These are phyloP conservation scores for Microdochium nivale DNA, from an alignment of 2,329 filamentous ascomycete species.

Conservation along the genomic window DNA sequence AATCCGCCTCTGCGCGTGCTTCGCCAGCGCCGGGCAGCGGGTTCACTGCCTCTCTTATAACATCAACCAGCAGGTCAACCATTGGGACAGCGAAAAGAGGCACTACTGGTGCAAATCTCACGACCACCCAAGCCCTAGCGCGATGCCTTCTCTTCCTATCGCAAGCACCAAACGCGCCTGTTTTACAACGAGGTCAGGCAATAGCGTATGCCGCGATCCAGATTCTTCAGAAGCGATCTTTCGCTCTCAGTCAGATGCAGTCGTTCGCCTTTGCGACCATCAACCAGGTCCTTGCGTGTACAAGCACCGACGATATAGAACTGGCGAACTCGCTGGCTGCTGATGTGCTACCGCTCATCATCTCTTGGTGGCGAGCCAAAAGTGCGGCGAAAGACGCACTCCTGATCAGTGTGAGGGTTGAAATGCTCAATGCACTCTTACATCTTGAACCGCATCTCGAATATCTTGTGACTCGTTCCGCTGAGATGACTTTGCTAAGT, in stretches of 20 bases:
- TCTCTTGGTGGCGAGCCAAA: slow-evolving; percentile 70
- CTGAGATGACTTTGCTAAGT: slow-evolving; percentile 27
- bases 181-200: slow-evolving; percentile 44
- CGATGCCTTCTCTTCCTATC: slow-evolving; percentile 58
- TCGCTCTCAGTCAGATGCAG: slow-evolving; percentile 55
- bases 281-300: slow-evolving; percentile 59
- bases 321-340: slow-evolving; percentile 52
- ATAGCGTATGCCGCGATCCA: slow-evolving; percentile 49
- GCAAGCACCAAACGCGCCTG: slow-evolving; percentile 58
- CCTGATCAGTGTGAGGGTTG: slow-evolving; percentile 59
- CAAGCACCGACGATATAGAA: slow-evolving; percentile 58
- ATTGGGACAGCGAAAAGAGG: slow-evolving; percentile 1
- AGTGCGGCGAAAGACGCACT: slow-evolving; percentile 49
- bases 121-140: not conserved
- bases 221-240: slow-evolving; percentile 50
- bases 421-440: slow-evolving; percentile 67
- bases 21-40: slow-evolving; percentile 35
- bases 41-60: slow-evolving; percentile 15
- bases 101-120: not conserved
- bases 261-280: slow-evolving; percentile 67
- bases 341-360: slow-evolving; percentile 61
- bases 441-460: slow-evolving; percentile 57
- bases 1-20: slow-evolving; percentile 26
- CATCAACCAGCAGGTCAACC: slow-evolving; percentile 21
- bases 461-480: slow-evolving; percentile 37